phyloP scores from a whole-genome alignment of 768 basidiomycete genomes.

The Tremella fuciformis region DNA sequence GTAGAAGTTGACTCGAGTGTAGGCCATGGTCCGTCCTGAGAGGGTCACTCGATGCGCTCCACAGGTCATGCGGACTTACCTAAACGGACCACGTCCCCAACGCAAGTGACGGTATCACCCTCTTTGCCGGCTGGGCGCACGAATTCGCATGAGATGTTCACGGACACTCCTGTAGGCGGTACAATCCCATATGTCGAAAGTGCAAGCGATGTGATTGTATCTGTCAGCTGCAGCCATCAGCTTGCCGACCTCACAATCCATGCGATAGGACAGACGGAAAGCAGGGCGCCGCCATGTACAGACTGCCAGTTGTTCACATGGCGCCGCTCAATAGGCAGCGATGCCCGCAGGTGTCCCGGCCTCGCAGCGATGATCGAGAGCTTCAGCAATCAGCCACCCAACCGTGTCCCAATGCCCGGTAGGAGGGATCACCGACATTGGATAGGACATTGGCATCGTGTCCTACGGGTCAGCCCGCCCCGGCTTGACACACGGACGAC shows the following conservation, averaged over 20 bases:
- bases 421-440: neutral
- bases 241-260: neutral
- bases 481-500: neutral
- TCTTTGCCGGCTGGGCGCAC: slow-evolving; percentile 44
- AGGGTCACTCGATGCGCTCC: neutral
- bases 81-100: slow-evolving; percentile 44
- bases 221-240: slow-evolving; percentile 40
- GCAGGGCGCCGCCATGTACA: slow-evolving; percentile 42
- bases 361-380: slow-evolving; percentile 32
- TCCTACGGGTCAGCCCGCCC: neutral
- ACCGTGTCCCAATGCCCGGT: neutral
- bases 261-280: slow-evolving; percentile 30
- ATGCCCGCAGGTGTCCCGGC: slow-evolving; percentile 32
- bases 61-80: slow-evolving; percentile 14
- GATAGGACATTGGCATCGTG: neutral
- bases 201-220: slow-evolving; percentile 47
- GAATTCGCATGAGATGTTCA: slow-evolving; percentile 48
- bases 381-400: slow-evolving; percentile 13
- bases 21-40: slow-evolving; percentile 37
- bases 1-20: slow-evolving; percentile 43
- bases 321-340: slow-evolving; percentile 27
- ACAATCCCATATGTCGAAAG: slow-evolving; percentile 45
- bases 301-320: slow-evolving; percentile 48
- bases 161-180: slow-evolving; percentile 46
- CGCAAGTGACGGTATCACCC: slow-evolving; percentile 31